Conservation (phyloP, 345 rosid species). For the Triadica sebifera region DNA sequence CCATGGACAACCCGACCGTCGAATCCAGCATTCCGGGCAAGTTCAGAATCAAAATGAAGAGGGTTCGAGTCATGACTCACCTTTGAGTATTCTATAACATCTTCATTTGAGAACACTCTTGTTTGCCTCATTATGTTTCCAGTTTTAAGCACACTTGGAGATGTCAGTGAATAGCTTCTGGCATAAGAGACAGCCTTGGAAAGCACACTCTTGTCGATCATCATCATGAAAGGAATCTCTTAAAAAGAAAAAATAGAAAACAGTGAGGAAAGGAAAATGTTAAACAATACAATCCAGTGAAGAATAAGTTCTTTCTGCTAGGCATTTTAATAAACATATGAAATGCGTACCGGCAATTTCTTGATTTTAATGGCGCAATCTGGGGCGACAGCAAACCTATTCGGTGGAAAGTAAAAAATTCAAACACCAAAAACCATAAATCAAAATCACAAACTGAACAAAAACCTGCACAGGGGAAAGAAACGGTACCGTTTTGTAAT, state of each 20-base stretch:
- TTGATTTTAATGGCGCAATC: background rate
- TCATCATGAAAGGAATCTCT: slow-evolving; percentile 4
- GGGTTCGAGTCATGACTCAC: slow-evolving; percentile 75
- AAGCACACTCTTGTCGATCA: slow-evolving; percentile 32
- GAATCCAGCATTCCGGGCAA: slow-evolving; percentile 56
- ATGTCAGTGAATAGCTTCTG: slow-evolving; percentile 45
- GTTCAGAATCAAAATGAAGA: slow-evolving; percentile 63
- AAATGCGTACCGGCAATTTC: slow-evolving; percentile 9
- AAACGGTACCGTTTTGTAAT: background rate
- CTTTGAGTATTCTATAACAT: slow-evolving; percentile 61
- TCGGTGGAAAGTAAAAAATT: too few species aligned
- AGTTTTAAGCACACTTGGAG: slow-evolving; percentile 37
- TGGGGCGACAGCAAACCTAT: background rate
- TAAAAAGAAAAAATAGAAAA: background rate
- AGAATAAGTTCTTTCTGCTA: background rate
- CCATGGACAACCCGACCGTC: slow-evolving; percentile 79
- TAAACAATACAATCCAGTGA: background rate
- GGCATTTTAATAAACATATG: slow-evolving; percentile 20
- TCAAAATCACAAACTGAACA: background rate
- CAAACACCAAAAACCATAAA: too few species aligned
- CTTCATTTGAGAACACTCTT: slow-evolving; percentile 62
- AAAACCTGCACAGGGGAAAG: background rate
- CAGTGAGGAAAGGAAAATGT: background rate
- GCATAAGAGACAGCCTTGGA: slow-evolving; percentile 20
- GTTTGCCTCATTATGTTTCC: slow-evolving; percentile 60